Evolutionary conservation across 768 basidiomycete species (phyloP).

Genomic region (Pluteus cervinus): DNA sequence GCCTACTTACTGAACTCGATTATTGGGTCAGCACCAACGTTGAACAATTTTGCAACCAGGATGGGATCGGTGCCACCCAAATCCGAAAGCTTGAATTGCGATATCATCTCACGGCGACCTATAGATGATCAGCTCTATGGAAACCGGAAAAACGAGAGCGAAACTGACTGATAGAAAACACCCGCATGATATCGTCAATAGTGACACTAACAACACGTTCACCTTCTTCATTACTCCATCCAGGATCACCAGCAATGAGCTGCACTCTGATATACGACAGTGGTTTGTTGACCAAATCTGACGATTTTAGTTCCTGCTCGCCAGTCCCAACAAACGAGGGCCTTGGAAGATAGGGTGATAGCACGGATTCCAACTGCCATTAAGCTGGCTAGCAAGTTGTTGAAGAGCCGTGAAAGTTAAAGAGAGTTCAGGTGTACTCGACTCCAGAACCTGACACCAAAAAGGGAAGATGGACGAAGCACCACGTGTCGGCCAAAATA

Average conservation of each 20-base stretch:
- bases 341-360: slow-evolving; percentile 79
- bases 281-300: slow-evolving; percentile 89
- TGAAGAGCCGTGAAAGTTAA: slow-evolving; percentile 79
- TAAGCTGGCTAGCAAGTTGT: slow-evolving; percentile 80
- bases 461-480: no score
- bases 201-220: slow-evolving; percentile 88
- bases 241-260: slow-evolving; percentile 49
- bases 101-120: slow-evolving; percentile 81
- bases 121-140: not conserved
- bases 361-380: slow-evolving; percentile 90
- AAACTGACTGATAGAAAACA: slow-evolving; percentile 81
- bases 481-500: no score
- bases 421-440: slow-evolving; percentile 85
- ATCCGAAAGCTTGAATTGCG: slow-evolving; percentile 83
- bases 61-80: slow-evolving; percentile 64
- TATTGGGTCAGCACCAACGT: slow-evolving; percentile 77
- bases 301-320: slow-evolving; percentile 84
- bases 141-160: not conserved
- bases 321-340: slow-evolving; percentile 87
- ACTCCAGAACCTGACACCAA: no score
- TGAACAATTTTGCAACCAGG: slow-evolving; percentile 59
- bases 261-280: slow-evolving; percentile 88
- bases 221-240: slow-evolving; percentile 42
- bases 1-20: slow-evolving; percentile 71
- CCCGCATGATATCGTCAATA: slow-evolving; percentile 85